Evolutionary conservation across 169 alveolate species (phyloP), one percentile per base, ranked within the genome.

Genomic region (Plasmodium chabaudi): DNA sequence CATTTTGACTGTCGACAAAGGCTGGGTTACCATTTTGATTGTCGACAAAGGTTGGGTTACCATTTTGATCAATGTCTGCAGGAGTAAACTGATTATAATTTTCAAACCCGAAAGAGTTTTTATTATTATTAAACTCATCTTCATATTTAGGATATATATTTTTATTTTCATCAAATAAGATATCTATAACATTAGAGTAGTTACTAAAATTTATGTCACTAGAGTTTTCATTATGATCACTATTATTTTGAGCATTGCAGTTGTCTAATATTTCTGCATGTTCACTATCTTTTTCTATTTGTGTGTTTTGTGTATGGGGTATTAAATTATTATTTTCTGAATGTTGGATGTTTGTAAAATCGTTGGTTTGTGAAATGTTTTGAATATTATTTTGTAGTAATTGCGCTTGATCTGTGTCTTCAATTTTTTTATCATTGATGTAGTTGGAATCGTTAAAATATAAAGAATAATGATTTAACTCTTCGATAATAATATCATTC

Each of bases 401-500:
- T 12, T 77, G 77, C 2, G 23, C 42, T 9, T 49, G 77, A 15
- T 77, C 65, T 9, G 53, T 44, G 1, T 61, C 88, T 39, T 77
- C 88, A 5, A 47, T 46, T n/a, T 69, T 65, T 51, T 64, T 77
- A 17, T 77, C 88, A 77, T 77, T 75, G 0, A 44, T 46, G 51
- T 77, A 77, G 2, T 63, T 63, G 0, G 51, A 51, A 64, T 77
- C 88, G 44, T 77, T 77, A 19, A 77, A 77, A 13, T 77, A 77
- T 64, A 77, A 15, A n/a, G 88, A 77, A 44, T 77, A 77, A 68
- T 77, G 88, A 6, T 77, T 77, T 21, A 77, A 39, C 13, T 77
- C 88, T 12, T 77, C 88, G 3, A 77, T 77, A 12, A 77, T 77
- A 2, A 77, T 77, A 44, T 77, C 88, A 77, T 77, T 77, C 88